These are phyloP conservation scores for Hsuehochloa calcarea DNA, from an alignment of 176 grass and related monocot species.

Conservation along the genomic window DNA sequence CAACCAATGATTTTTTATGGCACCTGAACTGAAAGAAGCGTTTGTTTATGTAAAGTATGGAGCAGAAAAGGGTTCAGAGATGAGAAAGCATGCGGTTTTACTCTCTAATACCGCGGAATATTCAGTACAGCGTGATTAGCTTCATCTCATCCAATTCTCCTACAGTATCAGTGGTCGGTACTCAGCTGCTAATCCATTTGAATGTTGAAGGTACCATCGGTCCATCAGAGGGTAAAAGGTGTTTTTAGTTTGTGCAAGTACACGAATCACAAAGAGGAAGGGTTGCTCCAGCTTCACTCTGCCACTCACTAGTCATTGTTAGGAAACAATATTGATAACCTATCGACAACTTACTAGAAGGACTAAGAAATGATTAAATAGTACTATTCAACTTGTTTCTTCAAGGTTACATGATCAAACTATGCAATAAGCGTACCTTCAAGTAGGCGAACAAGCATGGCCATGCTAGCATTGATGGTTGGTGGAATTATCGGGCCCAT, in stretches of 20 bases:
- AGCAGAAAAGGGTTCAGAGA: not conserved
- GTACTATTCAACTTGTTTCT: not conserved
- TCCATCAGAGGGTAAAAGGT: not conserved
- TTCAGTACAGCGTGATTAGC: not conserved
- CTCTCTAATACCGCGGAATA: not conserved
- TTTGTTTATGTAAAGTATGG: not conserved
- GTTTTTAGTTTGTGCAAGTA: not conserved
- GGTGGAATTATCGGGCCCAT: constrained; percentile 75
- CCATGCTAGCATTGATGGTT: constrained; percentile 71
- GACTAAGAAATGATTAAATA: not conserved
- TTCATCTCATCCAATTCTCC: not conserved
- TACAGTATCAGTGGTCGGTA: not conserved
- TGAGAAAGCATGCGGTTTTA: not conserved
- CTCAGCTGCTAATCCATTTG: too few relatives aligned
- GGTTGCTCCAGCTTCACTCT: not conserved
- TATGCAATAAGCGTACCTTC: constrained; percentile 28
- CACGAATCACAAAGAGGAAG: not conserved
- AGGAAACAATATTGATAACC: not conserved
- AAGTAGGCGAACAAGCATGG: constrained; percentile 57
- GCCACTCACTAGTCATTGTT: not conserved
- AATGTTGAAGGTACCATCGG: not conserved
- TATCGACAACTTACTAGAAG: not conserved
- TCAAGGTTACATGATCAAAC: not conserved
- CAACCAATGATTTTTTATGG: not conserved
- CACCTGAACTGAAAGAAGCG: not conserved